Percentiles rank a stretch among this genome's conserved stretches.
phyloP scores from a whole-genome alignment of 176 grass and related monocot species.

The Oryza officinalis region DNA sequence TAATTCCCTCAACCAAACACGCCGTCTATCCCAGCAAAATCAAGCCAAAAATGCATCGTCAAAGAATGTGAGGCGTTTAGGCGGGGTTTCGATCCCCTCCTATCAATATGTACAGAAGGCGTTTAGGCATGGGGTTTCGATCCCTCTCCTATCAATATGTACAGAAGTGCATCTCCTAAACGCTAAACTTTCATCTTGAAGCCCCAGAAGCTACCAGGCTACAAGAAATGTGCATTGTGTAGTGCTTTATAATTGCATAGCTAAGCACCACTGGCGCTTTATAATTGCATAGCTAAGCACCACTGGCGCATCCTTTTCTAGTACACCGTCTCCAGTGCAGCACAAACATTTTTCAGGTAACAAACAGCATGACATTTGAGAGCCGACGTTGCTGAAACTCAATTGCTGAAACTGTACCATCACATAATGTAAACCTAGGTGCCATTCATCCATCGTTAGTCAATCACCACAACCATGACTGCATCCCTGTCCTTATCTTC shows the following conservation, averaged over 20 bases:
- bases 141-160: not conserved
- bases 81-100: not conserved
- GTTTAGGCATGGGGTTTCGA: not conserved
- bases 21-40: too few species aligned
- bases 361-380: not conserved
- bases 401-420: not conserved
- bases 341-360: not conserved
- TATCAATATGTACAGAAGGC: not conserved
- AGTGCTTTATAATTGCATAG: not conserved
- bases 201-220: not conserved
- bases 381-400: not conserved
- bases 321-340: not conserved
- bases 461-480: not conserved
- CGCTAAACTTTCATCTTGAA: not conserved
- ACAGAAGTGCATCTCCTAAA: not conserved
- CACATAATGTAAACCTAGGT: not conserved
- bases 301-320: not conserved
- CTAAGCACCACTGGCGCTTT: not conserved
- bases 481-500: not conserved
- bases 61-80: not conserved
- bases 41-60: not conserved
- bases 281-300: not conserved
- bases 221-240: not conserved
- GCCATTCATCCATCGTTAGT: constrained; percentile 20
- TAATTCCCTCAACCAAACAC: too few species aligned